Base-by-base conservation (phyloP, 2,329 filamentous ascomycete genomes). In the Phoma sp. region DNA sequence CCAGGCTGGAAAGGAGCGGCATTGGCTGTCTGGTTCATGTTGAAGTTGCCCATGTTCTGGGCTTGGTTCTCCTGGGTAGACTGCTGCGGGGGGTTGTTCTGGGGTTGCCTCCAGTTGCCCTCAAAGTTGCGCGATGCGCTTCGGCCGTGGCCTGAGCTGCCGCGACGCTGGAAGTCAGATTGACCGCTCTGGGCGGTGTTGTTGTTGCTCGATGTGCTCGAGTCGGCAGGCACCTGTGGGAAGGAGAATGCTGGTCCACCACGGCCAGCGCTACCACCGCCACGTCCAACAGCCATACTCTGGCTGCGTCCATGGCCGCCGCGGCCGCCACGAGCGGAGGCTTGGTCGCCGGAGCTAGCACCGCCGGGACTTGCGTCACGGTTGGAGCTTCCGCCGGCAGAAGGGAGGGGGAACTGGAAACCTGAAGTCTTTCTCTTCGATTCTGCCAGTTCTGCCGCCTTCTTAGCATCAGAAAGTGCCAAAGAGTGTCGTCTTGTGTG, bases 401-500 rank as follows among this genome's bases (percentile, higher is more conserved):
- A 85, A 42, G 92, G 90, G 47, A 88, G 86, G 14, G 95, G 93
- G 74, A 99, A 99, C 74, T 96, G 93, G 78, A 98, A 99, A 53
- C 88, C 92, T 60, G 91, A 92, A 57, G 93, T 92, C 49, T 93
- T 96, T 76, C 93, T 85, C 80, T 97, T 97, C 81, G 96, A 93
- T 78, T 99, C 95, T 42, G 95, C 95, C 60, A 96, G 79, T 76
- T 99, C 95, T 52, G 95, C 95, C 40, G 95, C 95, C 80, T 97
- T 98, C 80, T 96, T 98, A 42, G 95, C 95, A 77, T 99, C 95
- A 30, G 93, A 91, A 61, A 99, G 81, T 60, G 93, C 95, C 61
- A 99, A 83, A 17, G 95, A 99, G 78, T 99, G 95, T 77, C 95
- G 89, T 72, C 95, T 87, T 76, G 96, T 90, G 74, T 99, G 95